Conservation (phyloP, 1,139 yeast genomes). For the Kodamaea plutei region DNA sequence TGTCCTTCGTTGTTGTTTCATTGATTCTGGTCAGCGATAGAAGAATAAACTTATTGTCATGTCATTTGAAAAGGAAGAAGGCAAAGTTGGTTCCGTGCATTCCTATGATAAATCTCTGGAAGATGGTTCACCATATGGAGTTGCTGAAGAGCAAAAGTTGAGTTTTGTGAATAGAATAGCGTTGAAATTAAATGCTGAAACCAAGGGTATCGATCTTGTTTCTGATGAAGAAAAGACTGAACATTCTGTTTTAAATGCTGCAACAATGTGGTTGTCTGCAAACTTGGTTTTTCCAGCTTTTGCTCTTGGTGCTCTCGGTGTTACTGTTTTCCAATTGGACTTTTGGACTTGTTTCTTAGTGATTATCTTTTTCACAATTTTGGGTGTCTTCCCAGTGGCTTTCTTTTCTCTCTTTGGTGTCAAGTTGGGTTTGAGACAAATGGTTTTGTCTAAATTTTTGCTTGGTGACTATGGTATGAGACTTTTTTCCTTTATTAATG, state of each 20-base stretch:
- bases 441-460: constrained; percentile 74
- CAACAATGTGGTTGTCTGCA: constrained; percentile 92
- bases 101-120: constrained; percentile 25
- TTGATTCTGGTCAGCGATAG: too few relatives aligned
- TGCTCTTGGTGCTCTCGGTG: constrained; percentile 78
- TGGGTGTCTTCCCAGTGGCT: constrained; percentile 80
- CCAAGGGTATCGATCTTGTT: constrained; percentile 65
- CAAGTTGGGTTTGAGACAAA: constrained; percentile 81
- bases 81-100: constrained; percentile 20
- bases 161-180: constrained; percentile 25
- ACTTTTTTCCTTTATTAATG: constrained; percentile 72
- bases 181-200: constrained; percentile 48
- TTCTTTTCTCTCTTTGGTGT: constrained; percentile 83
- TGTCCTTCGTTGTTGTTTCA: too few relatives aligned
- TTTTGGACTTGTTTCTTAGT: constrained; percentile 64
- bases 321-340: constrained; percentile 48
- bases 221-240: constrained; percentile 68
- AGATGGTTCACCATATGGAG: constrained; percentile 16
- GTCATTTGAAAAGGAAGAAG: constrained; percentile 12
- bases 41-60: too few relatives aligned
- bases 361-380: constrained; percentile 65
- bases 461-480: constrained; percentile 75
- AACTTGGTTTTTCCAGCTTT: constrained; percentile 84
- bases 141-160: constrained; percentile 19
- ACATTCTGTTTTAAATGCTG: constrained; percentile 60